Conservation (phyloP, 2,329 filamentous ascomycete genomes). For the Phaeosphaeria sp. region DNA sequence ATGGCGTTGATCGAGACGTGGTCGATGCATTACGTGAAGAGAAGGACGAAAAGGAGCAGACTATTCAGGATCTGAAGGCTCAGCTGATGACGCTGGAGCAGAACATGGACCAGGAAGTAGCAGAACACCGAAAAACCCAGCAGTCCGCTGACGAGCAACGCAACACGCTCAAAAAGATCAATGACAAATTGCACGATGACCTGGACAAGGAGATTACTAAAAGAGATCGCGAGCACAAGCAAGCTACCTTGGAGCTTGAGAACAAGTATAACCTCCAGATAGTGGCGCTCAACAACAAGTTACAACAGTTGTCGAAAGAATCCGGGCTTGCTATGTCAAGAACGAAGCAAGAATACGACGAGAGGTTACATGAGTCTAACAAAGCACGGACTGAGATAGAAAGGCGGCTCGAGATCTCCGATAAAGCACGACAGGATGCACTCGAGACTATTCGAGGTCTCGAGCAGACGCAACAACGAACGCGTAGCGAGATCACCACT, state of each 20-base stretch:
- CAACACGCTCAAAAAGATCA: constrained; percentile 67
- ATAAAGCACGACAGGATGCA: constrained; percentile 36
- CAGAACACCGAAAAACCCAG: constrained; percentile 72
- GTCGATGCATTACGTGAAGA: constrained; percentile 84
- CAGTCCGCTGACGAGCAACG: constrained; percentile 54
- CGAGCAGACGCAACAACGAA: constrained; percentile 32
- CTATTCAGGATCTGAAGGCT: constrained; percentile 63
- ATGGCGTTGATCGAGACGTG: constrained; percentile 91
- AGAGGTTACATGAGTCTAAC: constrained; percentile 36
- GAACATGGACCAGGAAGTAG: constrained; percentile 73
- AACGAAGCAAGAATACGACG: constrained; percentile 44
- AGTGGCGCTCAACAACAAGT: constrained; percentile 43
- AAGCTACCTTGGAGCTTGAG: constrained; percentile 51
- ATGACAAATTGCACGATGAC: constrained; percentile 72
- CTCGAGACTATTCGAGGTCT: constrained; percentile 33
- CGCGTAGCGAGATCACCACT: constrained; percentile 33
- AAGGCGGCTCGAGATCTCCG: constrained; percentile 28
- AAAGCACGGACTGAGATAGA: constrained; percentile 35
- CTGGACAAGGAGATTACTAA: constrained; percentile 72
- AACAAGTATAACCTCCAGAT: constrained; percentile 56
- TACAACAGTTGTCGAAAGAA: constrained; percentile 43
- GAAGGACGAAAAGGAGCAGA: constrained; percentile 73
- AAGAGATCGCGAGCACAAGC: constrained; percentile 47
- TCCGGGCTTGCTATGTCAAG: constrained; percentile 30
- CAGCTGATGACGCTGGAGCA: constrained; percentile 63